Evolutionary conservation across 106 monocot genomes (phyloP), one percentile per base, ranked within the genome.

Genomic region (Platanthera zijinensis): DNA sequence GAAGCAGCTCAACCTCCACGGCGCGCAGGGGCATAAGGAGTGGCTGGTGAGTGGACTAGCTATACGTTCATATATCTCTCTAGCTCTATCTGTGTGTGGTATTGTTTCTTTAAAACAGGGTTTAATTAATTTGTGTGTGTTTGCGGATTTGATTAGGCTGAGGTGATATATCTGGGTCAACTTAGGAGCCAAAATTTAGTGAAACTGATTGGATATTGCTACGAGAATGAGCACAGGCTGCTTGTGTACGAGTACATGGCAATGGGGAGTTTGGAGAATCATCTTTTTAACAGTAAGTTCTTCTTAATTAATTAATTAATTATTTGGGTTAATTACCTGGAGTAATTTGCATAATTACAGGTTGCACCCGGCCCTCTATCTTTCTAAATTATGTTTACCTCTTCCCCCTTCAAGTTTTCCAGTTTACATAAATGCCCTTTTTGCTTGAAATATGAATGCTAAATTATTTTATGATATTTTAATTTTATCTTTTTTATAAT

Each of bases 171-270:
- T 73, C 78, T 94, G 7, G 94, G 94, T n/a, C 88, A 94, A 72
- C 57, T 94, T 82, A 83, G 86, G 67, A 90, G 90, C 62, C 83
- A 82, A 0, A 79, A 94, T 67, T 87, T 94, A 49, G 94, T 94
- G 78, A 94, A 86, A 73, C 77, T 94, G 57, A 87, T 94, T 10
- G 94, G 94, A 2, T 94, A 94, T 62, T 94, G 94, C 86, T 94
- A 80, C 48, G 90, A 94, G 69, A 75, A 91, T 8, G 81, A 94
- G 73, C 88, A 94, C 57, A 71, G 94, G 17, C 75, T 94, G 17
- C 89, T 94, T 39, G 88, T 94, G 21, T 94, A 94, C 62, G 90
- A 94, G 73, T 94, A 78, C 86, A 90, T 94, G 90, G 67, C 79
- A 7, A 79, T 77, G 7, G 94, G 94, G 18, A 89, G 94, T 87